These are phyloP conservation scores for Penicillium brevicompactum DNA, from an alignment of 2,329 filamentous ascomycete genomes.

Conservation along the genomic window DNA sequence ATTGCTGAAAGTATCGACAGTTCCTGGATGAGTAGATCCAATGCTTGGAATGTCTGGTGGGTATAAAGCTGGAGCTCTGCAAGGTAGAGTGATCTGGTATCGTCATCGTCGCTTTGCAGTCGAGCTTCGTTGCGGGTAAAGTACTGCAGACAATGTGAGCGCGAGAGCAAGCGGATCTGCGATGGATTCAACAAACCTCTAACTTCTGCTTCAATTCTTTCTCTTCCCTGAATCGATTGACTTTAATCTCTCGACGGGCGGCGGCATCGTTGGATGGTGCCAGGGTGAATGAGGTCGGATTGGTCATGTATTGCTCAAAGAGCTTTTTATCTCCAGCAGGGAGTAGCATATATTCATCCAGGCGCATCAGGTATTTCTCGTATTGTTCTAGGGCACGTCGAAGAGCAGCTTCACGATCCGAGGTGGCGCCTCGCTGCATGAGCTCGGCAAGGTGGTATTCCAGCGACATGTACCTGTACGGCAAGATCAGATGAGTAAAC, in stretches of 20 bases:
- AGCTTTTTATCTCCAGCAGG: conserved; percentile 65
- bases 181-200: conserved; percentile 55
- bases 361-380: conserved; percentile 73
- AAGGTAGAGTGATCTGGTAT: conserved; percentile 76
- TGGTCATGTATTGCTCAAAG: conserved; percentile 72
- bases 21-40: conserved; percentile 88
- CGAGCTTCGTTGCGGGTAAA: conserved; percentile 61
- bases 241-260: conserved; percentile 77
- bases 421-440: conserved; percentile 64
- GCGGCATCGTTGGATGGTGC: conserved; percentile 67
- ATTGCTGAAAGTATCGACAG: conserved; percentile 77
- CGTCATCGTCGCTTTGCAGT: conserved; percentile 77
- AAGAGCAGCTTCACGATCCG: conserved; percentile 66
- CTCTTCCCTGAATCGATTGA: conserved; percentile 80
- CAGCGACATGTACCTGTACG: conserved; percentile 69
- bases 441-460: conserved; percentile 80
- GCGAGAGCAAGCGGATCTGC: conserved; percentile 26
- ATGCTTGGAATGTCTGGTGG: conserved; percentile 78
- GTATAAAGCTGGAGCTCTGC: conserved; percentile 72
- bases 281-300: conserved; percentile 71
- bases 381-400: conserved; percentile 68
- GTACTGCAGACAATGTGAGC: conserved; percentile 51
- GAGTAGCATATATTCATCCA: conserved; percentile 79
- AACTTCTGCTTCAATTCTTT: conserved; percentile 82
- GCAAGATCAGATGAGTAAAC: conserved; percentile 22